phyloP scores from a whole-genome alignment of 75 land plant species.

The Pinus taeda region DNA sequence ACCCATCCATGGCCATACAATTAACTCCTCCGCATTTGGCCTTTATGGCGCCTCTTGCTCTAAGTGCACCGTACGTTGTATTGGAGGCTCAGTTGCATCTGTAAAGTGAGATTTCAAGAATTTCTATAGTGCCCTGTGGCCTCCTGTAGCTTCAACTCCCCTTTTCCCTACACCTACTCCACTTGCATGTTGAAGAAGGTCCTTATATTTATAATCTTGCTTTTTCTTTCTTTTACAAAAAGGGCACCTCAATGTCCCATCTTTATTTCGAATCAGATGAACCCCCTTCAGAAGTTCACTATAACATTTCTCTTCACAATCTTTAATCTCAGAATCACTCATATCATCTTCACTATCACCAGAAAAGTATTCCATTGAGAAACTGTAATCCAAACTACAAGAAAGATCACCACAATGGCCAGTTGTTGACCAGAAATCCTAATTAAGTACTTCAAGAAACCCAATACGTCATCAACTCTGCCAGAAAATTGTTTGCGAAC shows the following conservation, averaged over 20 bases:
- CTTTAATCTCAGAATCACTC: constrained; percentile 57
- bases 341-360: constrained; percentile 25
- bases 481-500: no score
- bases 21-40: constrained; percentile 35
- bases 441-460: neutral
- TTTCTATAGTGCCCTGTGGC: constrained; percentile 56
- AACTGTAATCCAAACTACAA: neutral
- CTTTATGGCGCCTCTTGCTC: constrained; percentile 21
- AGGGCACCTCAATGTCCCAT: no score
- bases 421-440: neutral
- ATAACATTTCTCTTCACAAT: constrained; percentile 30
- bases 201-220: no score
- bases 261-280: constrained; percentile 16
- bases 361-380: no score
- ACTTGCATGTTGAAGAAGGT: no score
- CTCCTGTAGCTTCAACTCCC: no score
- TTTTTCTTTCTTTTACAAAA: no score
- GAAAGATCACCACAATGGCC: neutral
- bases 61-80: constrained; percentile 10
- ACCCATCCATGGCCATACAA: no score
- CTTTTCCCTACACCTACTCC: no score
- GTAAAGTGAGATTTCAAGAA: constrained; percentile 35
- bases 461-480: no score
- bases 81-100: constrained; percentile 15
- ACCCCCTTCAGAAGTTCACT: constrained; percentile 29